phyloP scores from a whole-genome alignment of 2,329 filamentous ascomycete genomes.

The Colletotrichum sp. region DNA sequence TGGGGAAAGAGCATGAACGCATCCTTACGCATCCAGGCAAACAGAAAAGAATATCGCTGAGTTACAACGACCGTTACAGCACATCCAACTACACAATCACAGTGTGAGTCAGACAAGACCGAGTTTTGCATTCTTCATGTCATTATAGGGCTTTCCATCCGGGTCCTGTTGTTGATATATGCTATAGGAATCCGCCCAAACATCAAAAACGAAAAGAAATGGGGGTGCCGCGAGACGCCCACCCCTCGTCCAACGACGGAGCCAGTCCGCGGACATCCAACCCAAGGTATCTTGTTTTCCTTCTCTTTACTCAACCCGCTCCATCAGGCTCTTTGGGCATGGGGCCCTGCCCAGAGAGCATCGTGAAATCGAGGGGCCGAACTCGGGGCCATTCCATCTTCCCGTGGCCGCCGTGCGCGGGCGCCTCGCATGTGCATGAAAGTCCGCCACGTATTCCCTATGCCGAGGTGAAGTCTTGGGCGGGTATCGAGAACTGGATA shows the following conservation, averaged over 20 bases:
- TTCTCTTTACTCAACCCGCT: neutral
- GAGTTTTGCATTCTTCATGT: neutral
- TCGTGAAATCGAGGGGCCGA: neutral
- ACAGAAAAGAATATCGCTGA: neutral
- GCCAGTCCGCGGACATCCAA: conserved; percentile 13
- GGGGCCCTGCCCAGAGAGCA: neutral
- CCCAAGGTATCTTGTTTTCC: conserved; percentile 18
- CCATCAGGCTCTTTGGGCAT: neutral
- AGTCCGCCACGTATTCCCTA: neutral
- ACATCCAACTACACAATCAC: neutral
- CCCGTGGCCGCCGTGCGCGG: neutral
- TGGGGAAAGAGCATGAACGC: neutral
- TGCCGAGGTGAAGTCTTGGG: neutral
- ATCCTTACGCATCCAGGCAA: neutral
- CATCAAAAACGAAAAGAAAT: conserved; percentile 4
- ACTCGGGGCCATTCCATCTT: neutral
- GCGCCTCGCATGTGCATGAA: conserved; percentile 5
- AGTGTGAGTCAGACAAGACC: neutral
- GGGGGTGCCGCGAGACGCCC: neutral
- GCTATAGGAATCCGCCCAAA: conserved; percentile 7
- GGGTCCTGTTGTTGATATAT: conserved; percentile 3
- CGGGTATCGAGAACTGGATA: neutral
- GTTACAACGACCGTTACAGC: neutral
- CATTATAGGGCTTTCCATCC: neutral
- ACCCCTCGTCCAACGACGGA: conserved; percentile 9